Evolutionary conservation across 495 filamentous ascomycete genomes (phyloP).

Genomic region (Parathielavia hyrcaniae): DNA sequence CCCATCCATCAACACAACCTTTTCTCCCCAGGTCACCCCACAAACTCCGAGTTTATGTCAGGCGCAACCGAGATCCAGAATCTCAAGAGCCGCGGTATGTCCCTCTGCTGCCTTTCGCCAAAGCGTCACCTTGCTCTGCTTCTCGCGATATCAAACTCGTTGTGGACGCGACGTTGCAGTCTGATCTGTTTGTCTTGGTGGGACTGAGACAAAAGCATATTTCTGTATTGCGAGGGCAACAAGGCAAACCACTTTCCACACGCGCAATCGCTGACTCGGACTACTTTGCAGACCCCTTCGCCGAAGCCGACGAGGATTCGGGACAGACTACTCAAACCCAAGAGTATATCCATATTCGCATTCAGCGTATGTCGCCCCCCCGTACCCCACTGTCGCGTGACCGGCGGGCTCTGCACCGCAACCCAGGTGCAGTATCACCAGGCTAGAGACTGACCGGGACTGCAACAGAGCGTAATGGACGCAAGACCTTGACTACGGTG

Average conservation of each 20-base stretch:
- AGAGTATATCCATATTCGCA: constrained; percentile 99
- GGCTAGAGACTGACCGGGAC: neutral
- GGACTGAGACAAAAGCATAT: neutral
- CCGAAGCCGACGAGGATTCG: constrained; percentile 99
- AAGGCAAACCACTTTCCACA: neutral
- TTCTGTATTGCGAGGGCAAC: neutral
- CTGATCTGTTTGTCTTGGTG: neutral
- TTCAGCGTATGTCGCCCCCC: constrained; percentile 73
- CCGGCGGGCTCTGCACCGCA: neutral
- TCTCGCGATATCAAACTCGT: neutral
- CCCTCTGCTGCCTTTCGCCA: neutral
- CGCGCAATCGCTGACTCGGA: constrained; percentile 18
- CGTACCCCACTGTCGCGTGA: constrained; percentile 11
- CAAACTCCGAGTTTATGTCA: constrained; percentile 87
- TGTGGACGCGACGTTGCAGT: neutral
- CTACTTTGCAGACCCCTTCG: constrained; percentile 82
- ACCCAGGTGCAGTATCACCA: neutral
- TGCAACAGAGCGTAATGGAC: constrained; percentile 93
- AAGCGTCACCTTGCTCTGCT: neutral
- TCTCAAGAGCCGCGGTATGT: constrained; percentile 97
- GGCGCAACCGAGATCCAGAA: constrained; percentile 76
- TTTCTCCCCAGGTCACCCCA: constrained; percentile 42
- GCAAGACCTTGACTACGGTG: constrained; percentile 99
- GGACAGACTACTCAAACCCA: constrained; percentile 83
- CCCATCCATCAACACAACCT: constrained; percentile 33